Evolutionary conservation across 208 protist species (phyloP), one percentile per base, ranked within the genome.

Genomic region (Wallacemonas collosoma): DNA sequence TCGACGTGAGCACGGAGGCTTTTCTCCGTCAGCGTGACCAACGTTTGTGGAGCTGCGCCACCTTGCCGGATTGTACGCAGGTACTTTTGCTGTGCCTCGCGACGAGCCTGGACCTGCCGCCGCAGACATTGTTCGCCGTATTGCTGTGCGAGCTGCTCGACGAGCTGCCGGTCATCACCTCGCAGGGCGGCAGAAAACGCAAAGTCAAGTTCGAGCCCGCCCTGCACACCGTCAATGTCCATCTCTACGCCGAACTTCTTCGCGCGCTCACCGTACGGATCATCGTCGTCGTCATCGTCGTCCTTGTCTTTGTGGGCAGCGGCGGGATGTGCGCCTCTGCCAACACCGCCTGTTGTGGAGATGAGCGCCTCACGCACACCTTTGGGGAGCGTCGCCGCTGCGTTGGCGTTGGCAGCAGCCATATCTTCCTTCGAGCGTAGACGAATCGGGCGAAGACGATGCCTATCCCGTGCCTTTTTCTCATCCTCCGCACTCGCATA

Each of bases 101-200:
- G 44, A 1, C 61, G 62, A 3, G 48, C 45, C 44, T 54, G 17
- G 14, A 61, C 39, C 39, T 67, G 44, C 7, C 60, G 50, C 48
- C 60, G 60, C 60, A 65, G 60, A 50, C 60, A 65, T 17, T 65
- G 65, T 15, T 63, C 38, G n/a, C 73, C 73, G 75, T 83, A 90
- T 65, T 79, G 72, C 56, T 69, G 67, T 41, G 85, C 79, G n/a
- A 90, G 77, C 48, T 87, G 82, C n/a, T 83, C 73, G 53, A 90
- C 73, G n/a, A 90, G 70, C 0, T 80, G 67, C 4, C 53, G 64
- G 63, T 90, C 85, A 57, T 81, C 82, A 39, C 75, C 80, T 62
- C 85, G 75, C n/a, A 74, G 68, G 3, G 75, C 81, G 26, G 85
- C 75, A 14, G 84, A 77, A 44, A 82, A 71, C 44, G 72, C 73